Base-by-base conservation (phyloP, 164 flowering plant genomes). In the Piper longum region DNA sequence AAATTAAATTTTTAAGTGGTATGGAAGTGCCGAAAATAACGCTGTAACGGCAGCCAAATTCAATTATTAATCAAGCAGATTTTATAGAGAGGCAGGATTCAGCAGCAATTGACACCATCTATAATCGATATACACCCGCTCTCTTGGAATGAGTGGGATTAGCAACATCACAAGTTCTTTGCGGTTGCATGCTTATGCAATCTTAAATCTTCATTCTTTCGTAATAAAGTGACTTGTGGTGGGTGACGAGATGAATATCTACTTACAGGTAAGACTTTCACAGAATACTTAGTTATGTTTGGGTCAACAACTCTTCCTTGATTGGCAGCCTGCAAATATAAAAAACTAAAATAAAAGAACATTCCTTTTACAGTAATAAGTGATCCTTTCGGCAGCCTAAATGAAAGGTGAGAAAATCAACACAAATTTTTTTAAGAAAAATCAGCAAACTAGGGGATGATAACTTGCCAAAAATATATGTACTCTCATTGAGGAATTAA, bases 181-280 rank as follows among this genome's bases (percentile, higher is more conserved):
- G 52, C 8, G 48, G 11, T 26, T 26, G 36, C 52, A 48, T 48
- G 3, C 12, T 48, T 48, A 2, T 5, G 1, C 7, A 26, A 26
- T 48, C 52, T 48, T 48, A 9, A 48, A 14, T 9, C 11, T 48
- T 48, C 52, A 14, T 48, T 14, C 52, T 9, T 9, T 39, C 9
- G 7, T 4, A 18, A 9, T 57, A 9, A 2, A 18, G 12, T 7
- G 8, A 16, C 14, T 26, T 11, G 41, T 41, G 8, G 12, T 36
- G 60, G 12, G 4, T 57, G 7, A 13, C 9, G 14, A 57, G 5
- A 57, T 13, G 16, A 36, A 18, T 57, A 41, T 61, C 52, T 51
- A 82, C 91, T 84, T 77, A 91, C 96, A 57, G 96, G 98, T 57
- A 87, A 62, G 68, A 89, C 91, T 70, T 87, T 87, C 51, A 87